Evolutionary conservation across 1,139 yeast species (phyloP), one percentile per base, ranked within the genome.

Genomic region (Diutina rugosa): DNA sequence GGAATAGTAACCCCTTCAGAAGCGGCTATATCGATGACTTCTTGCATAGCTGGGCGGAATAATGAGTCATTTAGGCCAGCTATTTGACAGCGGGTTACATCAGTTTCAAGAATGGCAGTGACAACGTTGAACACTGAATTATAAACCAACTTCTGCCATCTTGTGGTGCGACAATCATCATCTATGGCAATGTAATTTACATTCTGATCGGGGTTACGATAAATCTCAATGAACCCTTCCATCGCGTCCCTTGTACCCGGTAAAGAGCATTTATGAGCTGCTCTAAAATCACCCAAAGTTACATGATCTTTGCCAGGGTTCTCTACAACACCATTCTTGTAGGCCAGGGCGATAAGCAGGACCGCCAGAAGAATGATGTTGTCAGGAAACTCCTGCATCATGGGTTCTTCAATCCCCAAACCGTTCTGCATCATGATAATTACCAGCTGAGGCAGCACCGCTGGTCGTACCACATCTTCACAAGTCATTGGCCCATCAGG

Each of bases 131-230:
- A 76, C 3, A 82, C 77, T 8, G 87, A 79, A 64, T 87, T 87
- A 70, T 87, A 87, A 26, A 86, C 76, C 57, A 87, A 73, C 65
- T 87, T 87, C 58, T 80, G 74, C 95, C 95, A 87, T 65, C 95
- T 73, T 6, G 82, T 74, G 63, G 70, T 72, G 59, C 78, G 77
- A 16, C 78, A 81, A 60, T 80, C 69, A 14, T 67, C 69, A 63
- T 84, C 86, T 51, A 76, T 68, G 9, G 64, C 64, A 54, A 79
- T 75, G 6, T 64, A 62, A 62, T 81, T 82, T 60, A 74, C 66
- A 8, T 71, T 60, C n/a, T 67, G 63, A 56, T 66, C 65, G 1
- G 64, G 75, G 56, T 77, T 76, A 54, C 67, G 68, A 66, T 86
- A 85, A 6, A 85, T 63, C 1, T 71, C 72, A 7, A 78, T 73